A percentile compares a stretch with the other conserved stretches of the same genome.
Evolutionary conservation across 352 stramenopile species (phyloP).

Genomic region (Albugo laibachii): DNA sequence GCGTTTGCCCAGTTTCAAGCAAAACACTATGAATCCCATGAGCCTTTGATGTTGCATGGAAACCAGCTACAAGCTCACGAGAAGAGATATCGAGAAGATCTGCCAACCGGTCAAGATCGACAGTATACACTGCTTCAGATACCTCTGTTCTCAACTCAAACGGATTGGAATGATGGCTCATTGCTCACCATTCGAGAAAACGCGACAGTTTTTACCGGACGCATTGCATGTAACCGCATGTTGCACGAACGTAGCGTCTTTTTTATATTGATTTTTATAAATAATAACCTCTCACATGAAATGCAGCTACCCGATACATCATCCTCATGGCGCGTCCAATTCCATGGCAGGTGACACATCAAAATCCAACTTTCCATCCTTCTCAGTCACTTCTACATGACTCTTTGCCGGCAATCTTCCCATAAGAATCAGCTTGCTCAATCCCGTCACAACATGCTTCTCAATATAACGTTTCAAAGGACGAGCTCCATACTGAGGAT

Average conservation of each 20-base stretch:
- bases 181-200: too few species aligned
- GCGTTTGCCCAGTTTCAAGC: conserved; percentile 48
- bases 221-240: too few species aligned
- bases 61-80: conserved; percentile 16
- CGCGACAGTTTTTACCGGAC: too few species aligned
- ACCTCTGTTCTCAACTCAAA: conserved; percentile 6
- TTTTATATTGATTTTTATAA: too few species aligned
- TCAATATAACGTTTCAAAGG: conserved; percentile 94
- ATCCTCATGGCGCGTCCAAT: too few species aligned
- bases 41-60: conserved; percentile 28
- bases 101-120: conserved; percentile 10
- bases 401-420: conserved; percentile 35
- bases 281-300: too few species aligned
- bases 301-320: too few species aligned
- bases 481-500: conserved; percentile 86
- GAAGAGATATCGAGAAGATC: conserved; percentile 12
- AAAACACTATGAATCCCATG: conserved; percentile 62
- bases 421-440: conserved; percentile 50
- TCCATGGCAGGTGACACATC: conserved; percentile 22
- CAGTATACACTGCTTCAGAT: conserved; percentile 11
- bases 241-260: too few species aligned
- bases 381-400: conserved; percentile 34
- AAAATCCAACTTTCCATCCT: conserved; percentile 25
- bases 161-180: too few species aligned
- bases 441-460: conserved; percentile 83